A percentile compares a stretch with the other conserved stretches of the same genome.
phyloP scores from a whole-genome alignment of 768 basidiomycete species.

The Amanita exitialis region DNA sequence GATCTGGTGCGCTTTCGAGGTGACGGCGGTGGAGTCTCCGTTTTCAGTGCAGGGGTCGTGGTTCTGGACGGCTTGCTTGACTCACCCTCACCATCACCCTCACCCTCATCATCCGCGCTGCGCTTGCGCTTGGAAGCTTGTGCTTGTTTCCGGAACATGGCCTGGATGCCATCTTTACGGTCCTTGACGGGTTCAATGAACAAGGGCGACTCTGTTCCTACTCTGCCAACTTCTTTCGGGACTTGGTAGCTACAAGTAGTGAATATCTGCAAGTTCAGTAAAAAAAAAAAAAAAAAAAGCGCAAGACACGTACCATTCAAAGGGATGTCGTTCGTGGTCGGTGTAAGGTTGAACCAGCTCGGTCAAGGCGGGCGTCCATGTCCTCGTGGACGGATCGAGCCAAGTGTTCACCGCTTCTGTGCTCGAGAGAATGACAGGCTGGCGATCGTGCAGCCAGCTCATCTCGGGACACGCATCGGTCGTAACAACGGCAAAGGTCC shows the following conservation, averaged over 20 bases:
- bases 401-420: slow-evolving; percentile 54
- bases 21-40: background rate
- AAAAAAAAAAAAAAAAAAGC: too few relatives aligned
- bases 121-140: slow-evolving; percentile 4
- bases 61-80: background rate
- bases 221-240: slow-evolving; percentile 84
- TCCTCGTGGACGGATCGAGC: slow-evolving; percentile 67
- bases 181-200: slow-evolving; percentile 74
- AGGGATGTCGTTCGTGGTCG: slow-evolving; percentile 30
- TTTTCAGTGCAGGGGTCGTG: background rate
- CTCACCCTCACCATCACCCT: too few relatives aligned
- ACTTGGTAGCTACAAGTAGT: slow-evolving; percentile 61
- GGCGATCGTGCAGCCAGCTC: slow-evolving; percentile 86
- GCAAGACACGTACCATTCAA: slow-evolving; percentile 54
- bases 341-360: slow-evolving; percentile 53
- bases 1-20: background rate
- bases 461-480: slow-evolving; percentile 62
- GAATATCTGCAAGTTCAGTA: background rate
- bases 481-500: slow-evolving; percentile 88
- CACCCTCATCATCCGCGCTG: background rate
- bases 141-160: slow-evolving; percentile 65
- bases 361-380: slow-evolving; percentile 54
- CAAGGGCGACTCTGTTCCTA: slow-evolving; percentile 71
- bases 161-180: slow-evolving; percentile 80
- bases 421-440: slow-evolving; percentile 69